Evolutionary conservation across 495 filamentous ascomycete genomes (phyloP), one percentile per base, ranked within the genome.

Genomic region (Bryoglossum gracile): DNA sequence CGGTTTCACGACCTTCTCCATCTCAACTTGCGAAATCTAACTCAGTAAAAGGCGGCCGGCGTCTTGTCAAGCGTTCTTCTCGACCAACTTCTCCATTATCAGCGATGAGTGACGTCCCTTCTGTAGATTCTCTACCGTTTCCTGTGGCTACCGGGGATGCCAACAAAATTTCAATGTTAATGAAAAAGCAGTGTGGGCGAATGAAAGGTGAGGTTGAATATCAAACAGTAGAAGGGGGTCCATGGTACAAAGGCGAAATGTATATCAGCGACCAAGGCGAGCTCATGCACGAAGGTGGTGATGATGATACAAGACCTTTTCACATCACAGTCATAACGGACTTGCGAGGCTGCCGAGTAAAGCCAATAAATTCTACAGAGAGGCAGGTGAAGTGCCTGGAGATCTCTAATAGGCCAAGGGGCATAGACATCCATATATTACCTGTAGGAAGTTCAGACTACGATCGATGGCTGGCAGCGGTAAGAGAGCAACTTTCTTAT

Each of bases 381-480:
- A 68, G 79, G 37, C 76, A 77, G 42, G 74, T 70, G 9, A 81
- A 78, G n/a, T 89, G 86, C 58, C 77, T 98, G 10, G 86, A 90
- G 57, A 75, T 98, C n/a, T 74, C 75, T 18, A 83, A 82, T 17
- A 79, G 77, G 32, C 79, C 83, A 6, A 79, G 78, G 17, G 82
- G 77, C 14, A 68, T 84, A 14, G 80, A 84, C 24, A 72, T 95
- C 25, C 77, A 87, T 57, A 65, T 98, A 34, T 76, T 83, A 35
- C 89, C 92, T 8, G 70, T 83, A 52, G 77, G 80, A 3, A 71
- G 76, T 43, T 78, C 84, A 34, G 88, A 95, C 24, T 83, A 87
- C 54, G 88, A 96, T 53, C 77, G 83, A 6, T 98, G 92, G 92
- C 81, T 94, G 33, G 90, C 92, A 16, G 91, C 91, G 14, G n/a